Conservation (phyloP, 805 yeast species). For the Candida hungchunana region DNA sequence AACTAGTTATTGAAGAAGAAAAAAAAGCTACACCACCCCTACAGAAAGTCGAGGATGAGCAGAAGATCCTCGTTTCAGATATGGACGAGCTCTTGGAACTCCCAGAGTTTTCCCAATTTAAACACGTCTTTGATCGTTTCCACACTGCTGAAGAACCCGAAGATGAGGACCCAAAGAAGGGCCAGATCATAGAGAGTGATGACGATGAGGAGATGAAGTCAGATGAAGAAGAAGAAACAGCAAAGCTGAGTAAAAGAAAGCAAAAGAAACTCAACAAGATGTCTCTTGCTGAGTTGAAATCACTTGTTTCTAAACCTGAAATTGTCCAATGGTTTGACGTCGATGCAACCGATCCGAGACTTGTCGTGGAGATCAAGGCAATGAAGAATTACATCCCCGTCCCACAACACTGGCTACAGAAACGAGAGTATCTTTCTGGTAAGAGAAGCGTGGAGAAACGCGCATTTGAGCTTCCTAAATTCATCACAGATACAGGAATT, state of each 20-base stretch:
- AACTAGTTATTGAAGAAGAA: not conserved
- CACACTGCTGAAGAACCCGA: conserved; percentile 21
- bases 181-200: conserved; percentile 31
- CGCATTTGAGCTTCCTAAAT: conserved; percentile 75
- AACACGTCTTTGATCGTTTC: conserved; percentile 33
- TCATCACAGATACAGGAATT: conserved; percentile 79
- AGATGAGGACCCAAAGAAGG: conserved; percentile 21
- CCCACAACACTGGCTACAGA: conserved; percentile 81
- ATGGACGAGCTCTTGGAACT: conserved; percentile 24
- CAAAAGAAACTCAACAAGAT: conserved; percentile 49
- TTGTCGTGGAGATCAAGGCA: conserved; percentile 61
- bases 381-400: conserved; percentile 66
- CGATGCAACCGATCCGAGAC: conserved; percentile 74
- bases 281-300: conserved; percentile 64
- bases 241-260: conserved; percentile 44
- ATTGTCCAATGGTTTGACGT: conserved; percentile 83
- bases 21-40: too few species aligned
- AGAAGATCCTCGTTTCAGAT: conserved; percentile 20
- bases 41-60: too few species aligned
- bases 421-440: conserved; percentile 67
- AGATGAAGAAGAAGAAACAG: conserved; percentile 9
- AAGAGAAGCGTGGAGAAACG: conserved; percentile 62
- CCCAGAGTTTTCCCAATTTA: conserved; percentile 32
- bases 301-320: conserved; percentile 58
- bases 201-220: conserved; percentile 15